Evolutionary conservation across 257 asterid species (phyloP), one percentile per base, ranked within the genome.

Genomic region (Galeopsis tetrahit): DNA sequence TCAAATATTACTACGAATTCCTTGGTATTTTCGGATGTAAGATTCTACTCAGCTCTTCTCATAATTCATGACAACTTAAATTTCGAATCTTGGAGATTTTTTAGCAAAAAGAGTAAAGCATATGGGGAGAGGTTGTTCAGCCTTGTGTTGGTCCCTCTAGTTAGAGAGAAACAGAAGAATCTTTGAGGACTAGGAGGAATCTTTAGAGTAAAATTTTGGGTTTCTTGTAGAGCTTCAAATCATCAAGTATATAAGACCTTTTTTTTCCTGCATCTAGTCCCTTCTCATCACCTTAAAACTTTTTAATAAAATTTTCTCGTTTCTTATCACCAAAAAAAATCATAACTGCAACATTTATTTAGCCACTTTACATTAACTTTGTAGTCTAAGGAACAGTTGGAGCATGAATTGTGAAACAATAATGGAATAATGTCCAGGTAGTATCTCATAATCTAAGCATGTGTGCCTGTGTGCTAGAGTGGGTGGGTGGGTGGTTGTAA

Each of bases 11-110:
- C 4, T 14, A 71, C 32, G 6, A 36, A n/a, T 17, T 15, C 7
- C 66, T 13, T 13, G 9, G 48, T 43, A 32, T 31, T 59, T 42
- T 68, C 7, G 36, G 38, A 34, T 14, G 36, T 39, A 21, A 38
- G 51, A 71, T 44, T 58, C 32, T 43, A 33, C 40, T 31, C 5
- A 42, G 48, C 63, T 34, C 63, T 51, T 68, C 36, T 14, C 36
- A 52, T 35, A 52, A 13, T 17, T 34, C 43, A 31, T 8, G 10
- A 7, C 38, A 15, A 17, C 28, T 14, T 33, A 42, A 57, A 10
- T 10, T 11, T 28, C 11, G 13, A 10, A 14, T 3, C 7, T 0
- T 40, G 46, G 46, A 7, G 56, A 14, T 49, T n/a, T 14, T 14
- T 49, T 49, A 46, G 52, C 15, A 10, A 46, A 46, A 46, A 10